Evolutionary conservation across 1,284 basidiomycete genomes (phyloP).

Genomic region (Rugiboletus extremiorientalis): DNA sequence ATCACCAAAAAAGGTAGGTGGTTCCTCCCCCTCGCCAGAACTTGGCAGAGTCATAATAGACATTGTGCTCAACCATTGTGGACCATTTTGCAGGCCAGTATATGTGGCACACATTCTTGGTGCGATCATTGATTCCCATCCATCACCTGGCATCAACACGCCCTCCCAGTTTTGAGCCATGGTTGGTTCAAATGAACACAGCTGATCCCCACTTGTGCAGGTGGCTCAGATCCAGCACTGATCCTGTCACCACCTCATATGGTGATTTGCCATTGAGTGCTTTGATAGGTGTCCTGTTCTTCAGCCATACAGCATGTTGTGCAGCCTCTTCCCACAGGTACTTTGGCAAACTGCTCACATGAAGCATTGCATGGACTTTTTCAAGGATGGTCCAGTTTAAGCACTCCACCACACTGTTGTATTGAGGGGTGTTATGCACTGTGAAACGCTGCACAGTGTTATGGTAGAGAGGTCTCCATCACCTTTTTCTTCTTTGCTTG

Average conservation of each 20-base stretch:
- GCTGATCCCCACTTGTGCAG: no score
- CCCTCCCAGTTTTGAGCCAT: no score
- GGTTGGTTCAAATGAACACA: no score
- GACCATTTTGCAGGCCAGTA: not conserved
- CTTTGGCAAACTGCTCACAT: not conserved
- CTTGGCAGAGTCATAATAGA: not conserved
- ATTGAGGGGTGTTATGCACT: not conserved
- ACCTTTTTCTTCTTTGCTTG: no score
- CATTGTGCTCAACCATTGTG: rapidly evolving
- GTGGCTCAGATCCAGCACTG: rapidly evolving
- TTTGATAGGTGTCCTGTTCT: not conserved
- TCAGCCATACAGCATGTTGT: not conserved
- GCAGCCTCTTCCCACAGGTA: conserved; percentile 1
- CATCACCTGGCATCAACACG: no score
- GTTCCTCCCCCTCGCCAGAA: not conserved
- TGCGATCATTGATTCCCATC: no score
- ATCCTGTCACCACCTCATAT: not conserved
- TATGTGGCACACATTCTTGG: no score
- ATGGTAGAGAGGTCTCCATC: no score
- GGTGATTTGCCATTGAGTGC: not conserved
- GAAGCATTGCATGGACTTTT: not conserved
- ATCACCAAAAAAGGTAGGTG: no score
- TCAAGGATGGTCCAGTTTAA: not conserved
- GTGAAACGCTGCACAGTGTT: not conserved
- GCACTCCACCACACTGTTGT: not conserved